Percentiles rank a stretch among this genome's conserved stretches.
phyloP scores from a whole-genome alignment of 1,284 basidiomycete species.

The Somion occarium region DNA sequence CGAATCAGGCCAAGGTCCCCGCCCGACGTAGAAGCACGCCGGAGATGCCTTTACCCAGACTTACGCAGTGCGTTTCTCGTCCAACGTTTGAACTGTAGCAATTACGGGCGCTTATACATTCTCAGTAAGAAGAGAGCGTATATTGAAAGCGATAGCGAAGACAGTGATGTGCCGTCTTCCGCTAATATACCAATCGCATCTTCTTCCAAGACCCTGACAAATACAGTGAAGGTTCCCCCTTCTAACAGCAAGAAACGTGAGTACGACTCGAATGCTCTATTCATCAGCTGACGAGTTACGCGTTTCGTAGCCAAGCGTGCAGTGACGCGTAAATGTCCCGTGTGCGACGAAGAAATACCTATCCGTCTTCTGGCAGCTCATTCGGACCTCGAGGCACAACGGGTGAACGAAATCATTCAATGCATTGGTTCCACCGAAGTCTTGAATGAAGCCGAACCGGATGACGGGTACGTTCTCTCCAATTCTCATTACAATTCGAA shows the following conservation, averaged over 20 bases:
- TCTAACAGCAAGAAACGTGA: constrained; percentile 26
- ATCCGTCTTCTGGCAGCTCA: constrained; percentile 61
- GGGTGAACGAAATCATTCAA: constrained; percentile 61
- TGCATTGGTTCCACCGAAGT: constrained; percentile 51
- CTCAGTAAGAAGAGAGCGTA: constrained; percentile 12
- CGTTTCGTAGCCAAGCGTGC: constrained; percentile 53
- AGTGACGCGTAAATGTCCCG: constrained; percentile 67
- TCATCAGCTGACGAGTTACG: neutral
- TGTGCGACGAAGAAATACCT: constrained; percentile 67
- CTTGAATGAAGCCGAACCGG: constrained; percentile 35
- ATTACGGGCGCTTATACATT: constrained; percentile 6
- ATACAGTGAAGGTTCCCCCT: constrained; percentile 6
- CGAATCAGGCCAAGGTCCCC: neutral
- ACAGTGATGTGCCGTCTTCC: constrained; percentile 4
- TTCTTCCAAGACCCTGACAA: constrained; percentile 5
- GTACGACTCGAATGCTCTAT: constrained; percentile 3
- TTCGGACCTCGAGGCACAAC: constrained; percentile 55
- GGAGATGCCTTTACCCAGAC: constrained; percentile 18
- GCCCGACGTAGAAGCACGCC: neutral
- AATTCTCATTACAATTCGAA: constrained; percentile 6
- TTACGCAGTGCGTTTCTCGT: constrained; percentile 22
- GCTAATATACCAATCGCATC: constrained; percentile 1
- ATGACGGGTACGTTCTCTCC: constrained; percentile 54
- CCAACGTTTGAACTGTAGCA: neutral
- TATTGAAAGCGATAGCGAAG: constrained; percentile 1